These are phyloP conservation scores for Aspergillus arachidicola DNA, from an alignment of 2,329 filamentous ascomycete species.

Conservation along the genomic window DNA sequence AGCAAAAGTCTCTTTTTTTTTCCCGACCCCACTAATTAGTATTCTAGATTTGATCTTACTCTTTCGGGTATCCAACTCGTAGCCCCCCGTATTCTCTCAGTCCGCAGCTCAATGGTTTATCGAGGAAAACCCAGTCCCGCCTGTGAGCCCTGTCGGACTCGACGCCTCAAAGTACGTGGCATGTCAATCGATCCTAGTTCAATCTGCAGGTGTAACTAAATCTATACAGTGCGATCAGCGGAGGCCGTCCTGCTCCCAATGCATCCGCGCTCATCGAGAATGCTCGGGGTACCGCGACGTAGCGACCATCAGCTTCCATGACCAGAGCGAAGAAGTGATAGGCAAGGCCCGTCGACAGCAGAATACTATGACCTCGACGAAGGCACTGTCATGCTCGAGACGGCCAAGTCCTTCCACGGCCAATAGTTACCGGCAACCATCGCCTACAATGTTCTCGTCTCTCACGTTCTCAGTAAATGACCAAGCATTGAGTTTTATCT, in stretches of 20 bases:
- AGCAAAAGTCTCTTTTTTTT: not conserved
- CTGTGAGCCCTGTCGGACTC: conserved; percentile 17
- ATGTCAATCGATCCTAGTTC: too few relatives aligned
- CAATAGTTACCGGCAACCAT: not conserved
- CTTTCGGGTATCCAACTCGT: not conserved
- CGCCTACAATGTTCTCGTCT: not conserved
- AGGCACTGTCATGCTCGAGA: not conserved
- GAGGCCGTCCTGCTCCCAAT: conserved; percentile 25
- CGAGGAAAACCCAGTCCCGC: conserved; percentile 17
- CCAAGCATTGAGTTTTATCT: conserved; percentile 10
- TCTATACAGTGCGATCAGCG: conserved; percentile 24
- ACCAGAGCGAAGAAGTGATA: conserved; percentile 24
- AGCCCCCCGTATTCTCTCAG: too few relatives aligned
- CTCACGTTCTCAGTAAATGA: conserved; percentile 12
- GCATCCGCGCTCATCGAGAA: conserved; percentile 18
- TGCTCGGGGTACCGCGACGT: conserved; percentile 27
- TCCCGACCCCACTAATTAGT: not conserved
- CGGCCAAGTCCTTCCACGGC: not conserved
- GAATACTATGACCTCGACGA: too few relatives aligned
- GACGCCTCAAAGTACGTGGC: conserved; percentile 16
- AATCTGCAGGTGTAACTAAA: conserved; percentile 1
- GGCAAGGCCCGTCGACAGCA: conserved; percentile 12
- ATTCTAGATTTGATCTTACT: not conserved
- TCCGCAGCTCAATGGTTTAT: conserved; percentile 14
- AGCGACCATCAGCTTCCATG: conserved; percentile 19